phyloP scores from a whole-genome alignment of 1,139 yeast genomes.

The Suhomyces bolitotheri region DNA sequence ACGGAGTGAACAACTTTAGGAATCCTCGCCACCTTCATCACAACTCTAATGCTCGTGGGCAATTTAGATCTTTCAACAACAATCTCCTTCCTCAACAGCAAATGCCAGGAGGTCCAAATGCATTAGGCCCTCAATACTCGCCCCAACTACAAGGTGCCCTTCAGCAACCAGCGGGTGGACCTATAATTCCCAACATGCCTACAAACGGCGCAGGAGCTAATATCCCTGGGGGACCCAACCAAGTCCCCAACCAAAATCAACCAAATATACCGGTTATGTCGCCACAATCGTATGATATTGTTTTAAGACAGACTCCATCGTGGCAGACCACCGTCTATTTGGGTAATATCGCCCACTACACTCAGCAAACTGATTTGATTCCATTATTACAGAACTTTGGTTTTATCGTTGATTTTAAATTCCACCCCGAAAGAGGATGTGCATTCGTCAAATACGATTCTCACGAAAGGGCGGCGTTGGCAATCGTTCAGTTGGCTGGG shows the following conservation, averaged over 20 bases:
- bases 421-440: slow-evolving; percentile 79
- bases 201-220: slow-evolving; percentile 5
- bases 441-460: slow-evolving; percentile 85
- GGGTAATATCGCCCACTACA: slow-evolving; percentile 80
- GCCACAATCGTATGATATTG: slow-evolving; percentile 66
- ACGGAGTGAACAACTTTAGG: slow-evolving; percentile 7
- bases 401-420: slow-evolving; percentile 75
- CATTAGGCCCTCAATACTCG: slow-evolving; percentile 9
- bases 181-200: slow-evolving; percentile 4
- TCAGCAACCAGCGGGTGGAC: slow-evolving; percentile 5
- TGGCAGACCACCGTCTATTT: slow-evolving; percentile 90
- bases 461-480: slow-evolving; percentile 87
- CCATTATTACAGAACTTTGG: slow-evolving; percentile 83
- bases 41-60: slow-evolving; percentile 15
- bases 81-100: slow-evolving; percentile 13
- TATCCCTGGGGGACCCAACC: slow-evolving; percentile 2
- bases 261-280: slow-evolving; percentile 34
- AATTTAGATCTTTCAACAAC: slow-evolving; percentile 19
- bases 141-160: slow-evolving; percentile 11
- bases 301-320: slow-evolving; percentile 72
- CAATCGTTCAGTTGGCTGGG: slow-evolving; percentile 81
- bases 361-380: slow-evolving; percentile 69
- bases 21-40: slow-evolving; percentile 8
- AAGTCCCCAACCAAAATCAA: slow-evolving; percentile 7
- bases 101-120: slow-evolving; percentile 6